Evolutionary conservation across 2,329 filamentous ascomycete genomes (phyloP), one percentile per base, ranked within the genome.

Genomic region (Aspergillus aculeatus): DNA sequence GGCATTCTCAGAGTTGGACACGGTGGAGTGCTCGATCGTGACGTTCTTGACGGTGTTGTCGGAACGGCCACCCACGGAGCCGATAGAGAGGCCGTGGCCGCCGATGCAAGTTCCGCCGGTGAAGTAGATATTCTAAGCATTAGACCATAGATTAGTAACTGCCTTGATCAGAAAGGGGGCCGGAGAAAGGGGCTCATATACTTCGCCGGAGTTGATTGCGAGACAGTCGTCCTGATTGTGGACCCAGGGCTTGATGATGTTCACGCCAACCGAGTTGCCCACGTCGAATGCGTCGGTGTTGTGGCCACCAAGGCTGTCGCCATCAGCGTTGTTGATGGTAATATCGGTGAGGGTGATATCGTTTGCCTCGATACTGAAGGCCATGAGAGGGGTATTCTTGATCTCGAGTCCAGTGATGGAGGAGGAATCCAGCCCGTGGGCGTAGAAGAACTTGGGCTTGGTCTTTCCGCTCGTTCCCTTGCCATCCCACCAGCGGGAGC

Each of bases 11-110:
- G 68, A 71, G 74, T 85, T 75, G 19, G 75, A 80, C 73, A 81
- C 76, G 59, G 76, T 69, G 64, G 87, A 81, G 47, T 76, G 73
- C 44, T 44, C 38, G 16, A 44, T 44, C 14, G 38, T 44, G 38
- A 86, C 79, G 14, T 74, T 77, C 58, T 81, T 73, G 62, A 87
- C 84, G 10, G 65, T 71, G 73, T 86, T 86, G 72, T 84, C 71
- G 57, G 67, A 71, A 60, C 81, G 80, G 56, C 75, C 78, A 6
- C 81, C 83, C 69, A 74, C 64, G 16, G 71, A 73, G 1, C 71
- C 72, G 51, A 73, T 74, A 47, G 67, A 69, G 41, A 74, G 64
- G 14, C 71, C 72, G 50, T 74, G 72, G 10, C 72, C 72, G 16
- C 72, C 72, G 47, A 64, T 78, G 74, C 81, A 83, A 47, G 66